Percentiles rank a stretch among this genome's conserved stretches.
Evolutionary conservation across 306 rosid species (phyloP).

Genomic region (Macrotyloma uniflorum): DNA sequence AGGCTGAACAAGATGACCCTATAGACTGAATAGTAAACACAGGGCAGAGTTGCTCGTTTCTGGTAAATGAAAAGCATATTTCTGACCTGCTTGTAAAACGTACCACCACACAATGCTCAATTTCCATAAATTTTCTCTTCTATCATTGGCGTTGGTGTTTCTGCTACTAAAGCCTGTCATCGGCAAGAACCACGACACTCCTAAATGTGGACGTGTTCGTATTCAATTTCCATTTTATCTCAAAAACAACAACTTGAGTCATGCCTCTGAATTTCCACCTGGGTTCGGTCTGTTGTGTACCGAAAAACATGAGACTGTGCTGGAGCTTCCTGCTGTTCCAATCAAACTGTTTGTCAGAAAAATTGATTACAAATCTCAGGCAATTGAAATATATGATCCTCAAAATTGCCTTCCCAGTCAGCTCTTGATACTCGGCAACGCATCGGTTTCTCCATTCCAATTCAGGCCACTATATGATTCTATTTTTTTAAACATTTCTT

Average conservation of each 20-base stretch:
- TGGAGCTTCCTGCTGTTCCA: background rate
- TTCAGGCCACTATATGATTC: background rate
- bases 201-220: slow-evolving; percentile 33
- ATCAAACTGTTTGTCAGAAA: background rate
- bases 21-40: too few species aligned
- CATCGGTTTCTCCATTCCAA: slow-evolving; percentile 3
- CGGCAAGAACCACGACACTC: background rate
- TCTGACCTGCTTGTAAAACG: too few species aligned
- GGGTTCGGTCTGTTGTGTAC: background rate
- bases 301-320: background rate
- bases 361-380: background rate
- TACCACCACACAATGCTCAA: too few species aligned
- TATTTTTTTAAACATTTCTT: too few species aligned
- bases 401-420: background rate
- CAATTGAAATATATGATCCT: background rate
- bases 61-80: too few species aligned
- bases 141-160: background rate
- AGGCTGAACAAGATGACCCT: too few species aligned
- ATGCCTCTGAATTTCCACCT: background rate
- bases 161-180: background rate
- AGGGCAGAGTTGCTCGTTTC: too few species aligned
- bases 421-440: background rate
- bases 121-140: background rate
- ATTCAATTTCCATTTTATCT: slow-evolving; percentile 43
- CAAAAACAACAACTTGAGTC: background rate